Conservation (phyloP, 192 early-diverging fungal genomes). For the Funneliformis mosseae region DNA sequence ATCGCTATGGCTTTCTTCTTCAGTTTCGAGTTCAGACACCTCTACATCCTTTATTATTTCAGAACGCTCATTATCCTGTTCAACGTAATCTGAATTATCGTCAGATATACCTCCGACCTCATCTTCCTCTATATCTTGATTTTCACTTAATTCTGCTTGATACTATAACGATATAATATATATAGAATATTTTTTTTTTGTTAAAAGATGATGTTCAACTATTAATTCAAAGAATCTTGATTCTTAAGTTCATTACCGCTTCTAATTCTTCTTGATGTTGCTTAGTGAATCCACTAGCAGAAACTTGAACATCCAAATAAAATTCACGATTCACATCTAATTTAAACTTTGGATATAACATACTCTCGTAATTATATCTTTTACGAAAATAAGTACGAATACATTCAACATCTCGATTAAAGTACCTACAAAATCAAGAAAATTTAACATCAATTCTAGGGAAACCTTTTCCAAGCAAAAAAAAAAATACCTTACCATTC, state of each 20-base stretch:
- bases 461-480: background rate
- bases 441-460: background rate
- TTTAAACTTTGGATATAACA: slow-evolving; percentile 88
- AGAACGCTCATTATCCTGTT: slow-evolving; percentile 20
- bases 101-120: slow-evolving; percentile 36
- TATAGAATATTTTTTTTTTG: background rate
- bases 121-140: slow-evolving; percentile 37
- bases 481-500: slow-evolving; percentile 61
- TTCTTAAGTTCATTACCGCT: slow-evolving; percentile 48
- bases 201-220: slow-evolving; percentile 18
- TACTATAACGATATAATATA: too few species aligned
- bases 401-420: slow-evolving; percentile 99
- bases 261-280: slow-evolving; percentile 91
- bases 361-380: slow-evolving; percentile 89
- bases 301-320: slow-evolving; percentile 92
- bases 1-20: slow-evolving; percentile 34
- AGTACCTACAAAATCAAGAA: slow-evolving; percentile 62
- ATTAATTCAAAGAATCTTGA: slow-evolving; percentile 31
- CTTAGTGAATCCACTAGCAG: slow-evolving; percentile 94
- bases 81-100: slow-evolving; percentile 27
- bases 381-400: slow-evolving; percentile 91
- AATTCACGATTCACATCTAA: slow-evolving; percentile 83
- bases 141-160: slow-evolving; percentile 37
- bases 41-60: slow-evolving; percentile 27
- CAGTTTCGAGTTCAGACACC: background rate